Base-by-base conservation (phyloP, 495 filamentous ascomycete species). In the Xylaria scruposa region DNA sequence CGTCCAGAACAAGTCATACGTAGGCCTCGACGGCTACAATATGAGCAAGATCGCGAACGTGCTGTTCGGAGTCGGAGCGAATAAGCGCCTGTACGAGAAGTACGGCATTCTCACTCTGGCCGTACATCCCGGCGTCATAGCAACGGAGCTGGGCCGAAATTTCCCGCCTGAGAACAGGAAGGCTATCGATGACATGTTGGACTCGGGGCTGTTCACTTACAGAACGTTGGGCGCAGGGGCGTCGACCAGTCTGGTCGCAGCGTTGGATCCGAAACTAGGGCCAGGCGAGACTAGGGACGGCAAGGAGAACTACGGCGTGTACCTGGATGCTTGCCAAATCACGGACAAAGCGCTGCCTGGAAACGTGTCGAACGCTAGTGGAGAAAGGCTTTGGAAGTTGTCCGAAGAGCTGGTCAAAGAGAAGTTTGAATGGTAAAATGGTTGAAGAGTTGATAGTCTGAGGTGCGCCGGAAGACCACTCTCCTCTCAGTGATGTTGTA, bases 21-120 rank as follows among this genome's bases (percentile, higher is more conserved):
- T 85, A 19, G 75, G 79, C 7, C 81, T 82, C 72, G 71, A 75
- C 36, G 83, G 78, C 19, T 88, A 89, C 73, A 87, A 80, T 53
- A 79, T 84, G 64, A 84, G 86, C 69, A 89, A 89, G 73, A 77
- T 86, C 4, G 87, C 86, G 31, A 88, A 86, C 51, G 77, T 88
- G 26, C 75, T 88, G 40, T 88, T 88, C 49, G 79, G 83, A 2
- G 74, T 83, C 19, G 83, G 74, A 0, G 70, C 85, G 10, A 80
- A 79, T 15, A 60, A 66, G 26, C 83, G 79, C 58, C 72, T 87
- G 29, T 77, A 76, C 46, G 61, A 73, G 10, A 74, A 76, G 51
- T 68, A 79, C 51, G 79, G 80, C 6, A 73, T 85, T 8, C 54
- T 79, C 40, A 77, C 77, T 15, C 74, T 83, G 17, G 79, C 80